These are phyloP conservation scores for Alternaria sp. DNA, from an alignment of 2,329 filamentous ascomycete genomes.

Conservation along the genomic window DNA sequence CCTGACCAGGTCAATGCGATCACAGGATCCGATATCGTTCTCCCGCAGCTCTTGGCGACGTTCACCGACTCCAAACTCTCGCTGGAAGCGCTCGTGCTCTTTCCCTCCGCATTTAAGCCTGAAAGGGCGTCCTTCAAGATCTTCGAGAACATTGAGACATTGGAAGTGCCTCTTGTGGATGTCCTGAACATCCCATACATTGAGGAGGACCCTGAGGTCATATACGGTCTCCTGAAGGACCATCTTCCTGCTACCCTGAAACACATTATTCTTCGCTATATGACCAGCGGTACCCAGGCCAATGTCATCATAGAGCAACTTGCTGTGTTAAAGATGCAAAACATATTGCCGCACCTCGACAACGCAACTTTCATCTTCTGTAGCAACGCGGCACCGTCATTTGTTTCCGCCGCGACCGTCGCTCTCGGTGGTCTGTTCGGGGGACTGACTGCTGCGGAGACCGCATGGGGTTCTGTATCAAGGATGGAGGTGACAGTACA, in stretches of 20 bases:
- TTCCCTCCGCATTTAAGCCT: neutral
- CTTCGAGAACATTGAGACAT: neutral
- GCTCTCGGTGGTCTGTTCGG: neutral
- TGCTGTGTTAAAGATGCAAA: neutral
- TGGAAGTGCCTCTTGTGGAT: neutral
- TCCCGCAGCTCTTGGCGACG: neutral
- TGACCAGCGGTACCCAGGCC: neutral
- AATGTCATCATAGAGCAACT: neutral
- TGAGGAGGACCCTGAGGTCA: neutral
- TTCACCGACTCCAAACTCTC: neutral
- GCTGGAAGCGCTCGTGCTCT: neutral
- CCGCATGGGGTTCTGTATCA: too few species aligned
- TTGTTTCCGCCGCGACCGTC: fast-evolving
- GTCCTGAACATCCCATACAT: neutral
- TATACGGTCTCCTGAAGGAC: neutral
- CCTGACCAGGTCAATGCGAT: neutral
- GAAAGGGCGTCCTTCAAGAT: too few species aligned
- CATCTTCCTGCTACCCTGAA: neutral
- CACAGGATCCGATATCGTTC: neutral
- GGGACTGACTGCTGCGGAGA: too few species aligned
- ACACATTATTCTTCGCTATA: neutral
- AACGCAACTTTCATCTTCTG: neutral
- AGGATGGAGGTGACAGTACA: neutral
- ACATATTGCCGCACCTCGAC: neutral
- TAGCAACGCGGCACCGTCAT: too few species aligned